A percentile compares a stretch with the other conserved stretches of the same genome.
phyloP scores from a whole-genome alignment of 805 yeast species.

The Nakazawaea pomicola region DNA sequence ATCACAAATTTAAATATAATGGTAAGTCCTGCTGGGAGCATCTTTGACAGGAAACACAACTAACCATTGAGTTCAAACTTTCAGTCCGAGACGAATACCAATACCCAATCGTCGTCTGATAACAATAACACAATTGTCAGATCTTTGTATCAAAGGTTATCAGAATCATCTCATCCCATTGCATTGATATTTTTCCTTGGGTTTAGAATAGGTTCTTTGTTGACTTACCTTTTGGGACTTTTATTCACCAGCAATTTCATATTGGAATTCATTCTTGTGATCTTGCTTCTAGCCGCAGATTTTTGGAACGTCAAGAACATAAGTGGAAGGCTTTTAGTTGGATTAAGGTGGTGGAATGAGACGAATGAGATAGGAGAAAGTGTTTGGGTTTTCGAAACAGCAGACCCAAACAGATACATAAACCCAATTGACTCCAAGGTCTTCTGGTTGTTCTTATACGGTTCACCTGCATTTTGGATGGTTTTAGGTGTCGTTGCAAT shows the following conservation, averaged over 20 bases:
- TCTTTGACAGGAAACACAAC: not conserved
- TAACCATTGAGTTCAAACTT: not conserved
- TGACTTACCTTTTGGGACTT: constrained; percentile 66
- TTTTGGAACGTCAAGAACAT: constrained; percentile 93
- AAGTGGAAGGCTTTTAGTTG: constrained; percentile 84
- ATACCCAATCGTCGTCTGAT: constrained; percentile 6
- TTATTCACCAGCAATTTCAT: constrained; percentile 63
- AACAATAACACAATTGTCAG: constrained; percentile 15
- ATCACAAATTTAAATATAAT: no score
- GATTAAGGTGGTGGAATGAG: constrained; percentile 97
- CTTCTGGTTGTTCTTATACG: constrained; percentile 79
- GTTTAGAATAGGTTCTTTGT: constrained; percentile 58
- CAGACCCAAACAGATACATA: constrained; percentile 64
- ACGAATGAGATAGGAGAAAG: constrained; percentile 58
- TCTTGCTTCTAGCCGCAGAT: constrained; percentile 78
- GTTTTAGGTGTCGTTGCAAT: constrained; percentile 72
- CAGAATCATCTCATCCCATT: constrained; percentile 79
- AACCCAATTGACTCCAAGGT: constrained; percentile 90
- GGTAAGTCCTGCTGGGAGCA: no score
- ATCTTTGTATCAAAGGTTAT: constrained; percentile 41
- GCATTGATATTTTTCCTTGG: constrained; percentile 62
- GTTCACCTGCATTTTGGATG: constrained; percentile 72
- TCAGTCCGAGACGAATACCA: constrained; percentile 6
- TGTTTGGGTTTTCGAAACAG: constrained; percentile 85
- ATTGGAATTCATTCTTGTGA: constrained; percentile 71